Evolutionary conservation across 192 early-diverging fungal species (phyloP).

Genomic region (Coemansia sp.): DNA sequence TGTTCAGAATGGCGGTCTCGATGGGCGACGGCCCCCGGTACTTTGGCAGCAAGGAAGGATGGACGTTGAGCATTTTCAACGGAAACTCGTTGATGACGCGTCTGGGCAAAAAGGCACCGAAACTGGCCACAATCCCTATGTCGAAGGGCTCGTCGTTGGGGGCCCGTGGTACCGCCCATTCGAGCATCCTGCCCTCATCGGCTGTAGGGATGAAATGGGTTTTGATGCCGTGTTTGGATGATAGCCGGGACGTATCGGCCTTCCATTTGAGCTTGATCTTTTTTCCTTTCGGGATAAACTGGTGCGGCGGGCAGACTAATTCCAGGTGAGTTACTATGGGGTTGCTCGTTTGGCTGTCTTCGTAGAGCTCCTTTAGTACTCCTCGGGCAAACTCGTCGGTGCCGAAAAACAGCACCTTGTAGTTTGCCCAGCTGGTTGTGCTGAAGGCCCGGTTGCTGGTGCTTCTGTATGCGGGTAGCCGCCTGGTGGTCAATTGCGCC

Average conservation of each 20-base stretch:
- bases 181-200: background rate
- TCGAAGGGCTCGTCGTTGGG: conserved; percentile 55
- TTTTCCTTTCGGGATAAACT: conserved; percentile 12
- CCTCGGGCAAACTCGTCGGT: conserved; percentile 76
- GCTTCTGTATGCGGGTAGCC: background rate
- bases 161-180: conserved; percentile 14
- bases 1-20: conserved; percentile 77
- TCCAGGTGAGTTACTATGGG: conserved; percentile 14
- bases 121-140: conserved; percentile 89
- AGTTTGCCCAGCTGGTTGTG: too few species aligned
- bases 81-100: conserved; percentile 67
- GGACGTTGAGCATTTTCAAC: conserved; percentile 77
- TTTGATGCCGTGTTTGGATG: background rate
- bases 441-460: conserved; percentile 3
- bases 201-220: conserved; percentile 1
- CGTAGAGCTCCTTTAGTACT: conserved; percentile 59
- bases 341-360: conserved; percentile 39
- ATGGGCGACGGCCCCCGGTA: conserved; percentile 93
- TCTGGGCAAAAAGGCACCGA: conserved; percentile 85
- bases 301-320: conserved; percentile 16
- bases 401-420: conserved; percentile 79
- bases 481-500: too few species aligned
- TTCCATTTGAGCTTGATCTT: conserved; percentile 14
- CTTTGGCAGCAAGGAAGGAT: conserved; percentile 90
- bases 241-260: conserved; percentile 11